Percentiles rank a stretch among this genome's conserved stretches.
Evolutionary conservation across 495 filamentous ascomycete species (phyloP).

Genomic region (Penicillium canescens): DNA sequence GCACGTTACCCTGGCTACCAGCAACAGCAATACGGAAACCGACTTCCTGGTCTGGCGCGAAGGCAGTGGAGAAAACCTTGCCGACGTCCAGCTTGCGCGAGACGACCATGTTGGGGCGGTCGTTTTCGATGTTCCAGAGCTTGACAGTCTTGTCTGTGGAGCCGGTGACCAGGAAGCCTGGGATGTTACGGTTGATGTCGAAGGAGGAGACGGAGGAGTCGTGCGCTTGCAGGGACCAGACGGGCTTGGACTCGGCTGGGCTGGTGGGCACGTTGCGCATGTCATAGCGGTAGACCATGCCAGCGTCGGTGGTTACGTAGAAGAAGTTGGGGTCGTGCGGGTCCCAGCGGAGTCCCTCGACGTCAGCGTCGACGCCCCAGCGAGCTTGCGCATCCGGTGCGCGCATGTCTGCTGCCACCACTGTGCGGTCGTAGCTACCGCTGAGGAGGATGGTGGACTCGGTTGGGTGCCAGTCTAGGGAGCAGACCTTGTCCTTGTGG

Average conservation of each 20-base stretch:
- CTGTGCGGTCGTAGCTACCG: slow-evolving; percentile 91
- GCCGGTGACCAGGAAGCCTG: slow-evolving; percentile 89
- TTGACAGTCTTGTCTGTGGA: slow-evolving; percentile 94
- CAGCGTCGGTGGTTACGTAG: slow-evolving; percentile 91
- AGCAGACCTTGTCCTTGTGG: slow-evolving; percentile 96
- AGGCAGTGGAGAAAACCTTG: slow-evolving; percentile 87
- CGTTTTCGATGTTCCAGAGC: slow-evolving; percentile 87
- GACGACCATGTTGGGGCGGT: slow-evolving; percentile 80
- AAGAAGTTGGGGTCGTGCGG: slow-evolving; percentile 90
- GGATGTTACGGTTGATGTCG: slow-evolving; percentile 84
- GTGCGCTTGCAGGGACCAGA: slow-evolving; percentile 95
- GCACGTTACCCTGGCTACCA: slow-evolving; percentile 90
- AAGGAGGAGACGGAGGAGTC: slow-evolving; percentile 94
- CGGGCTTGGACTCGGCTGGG: slow-evolving; percentile 72
- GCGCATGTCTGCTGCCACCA: slow-evolving; percentile 91
- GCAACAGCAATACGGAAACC: slow-evolving; percentile 90
- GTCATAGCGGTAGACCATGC: slow-evolving; percentile 86
- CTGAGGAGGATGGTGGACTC: slow-evolving; percentile 87
- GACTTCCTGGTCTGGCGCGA: slow-evolving; percentile 86
- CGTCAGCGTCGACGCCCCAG: slow-evolving; percentile 93
- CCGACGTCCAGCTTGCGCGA: slow-evolving; percentile 89
- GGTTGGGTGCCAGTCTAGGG: slow-evolving; percentile 84
- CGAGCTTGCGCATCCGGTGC: slow-evolving; percentile 78
- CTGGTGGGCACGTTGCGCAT: slow-evolving; percentile 65
- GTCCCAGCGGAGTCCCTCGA: slow-evolving; percentile 91